A percentile compares a stretch with the other conserved stretches of the same genome.
These are phyloP conservation scores for Diaporthe vaccinii DNA, from an alignment of 2,329 filamentous ascomycete genomes.

Conservation along the genomic window DNA sequence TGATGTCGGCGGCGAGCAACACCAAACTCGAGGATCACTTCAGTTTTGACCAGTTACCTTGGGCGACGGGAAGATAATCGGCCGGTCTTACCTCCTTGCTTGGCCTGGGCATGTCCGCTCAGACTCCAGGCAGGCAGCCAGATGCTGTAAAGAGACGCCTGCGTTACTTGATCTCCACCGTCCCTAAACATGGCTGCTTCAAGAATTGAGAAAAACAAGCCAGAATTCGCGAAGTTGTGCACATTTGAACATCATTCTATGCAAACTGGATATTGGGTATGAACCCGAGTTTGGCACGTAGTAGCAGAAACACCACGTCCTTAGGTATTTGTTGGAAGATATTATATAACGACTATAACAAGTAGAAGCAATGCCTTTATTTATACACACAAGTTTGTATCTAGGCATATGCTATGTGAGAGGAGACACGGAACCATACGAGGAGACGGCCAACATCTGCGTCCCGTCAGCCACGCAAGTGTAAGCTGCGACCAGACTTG, in stretches of 20 bases:
- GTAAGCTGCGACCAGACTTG: not conserved
- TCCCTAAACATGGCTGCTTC: not conserved
- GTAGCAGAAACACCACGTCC: not conserved
- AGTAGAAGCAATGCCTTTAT: not conserved
- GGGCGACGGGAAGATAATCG: not conserved
- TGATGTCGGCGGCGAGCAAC: not conserved
- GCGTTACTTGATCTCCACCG: not conserved
- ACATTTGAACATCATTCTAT: no score
- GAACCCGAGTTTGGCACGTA: no score
- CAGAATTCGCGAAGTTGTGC: no score
- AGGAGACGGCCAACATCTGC: not conserved
- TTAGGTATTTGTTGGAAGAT: no score
- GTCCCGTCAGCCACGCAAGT: not conserved
- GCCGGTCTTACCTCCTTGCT: slow-evolving; percentile 3
- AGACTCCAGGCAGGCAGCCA: not conserved
- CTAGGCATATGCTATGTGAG: no score
- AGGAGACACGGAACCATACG: no score
- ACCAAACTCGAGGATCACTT: not conserved
- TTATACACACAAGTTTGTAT: no score
- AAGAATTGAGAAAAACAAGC: not conserved
- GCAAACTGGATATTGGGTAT: not conserved
- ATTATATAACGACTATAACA: not conserved
- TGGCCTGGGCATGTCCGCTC: not conserved
- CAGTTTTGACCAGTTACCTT: not conserved
- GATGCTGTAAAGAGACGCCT: no score